phyloP scores from a whole-genome alignment of 345 rosid genomes.

The Arabis alpina region DNA sequence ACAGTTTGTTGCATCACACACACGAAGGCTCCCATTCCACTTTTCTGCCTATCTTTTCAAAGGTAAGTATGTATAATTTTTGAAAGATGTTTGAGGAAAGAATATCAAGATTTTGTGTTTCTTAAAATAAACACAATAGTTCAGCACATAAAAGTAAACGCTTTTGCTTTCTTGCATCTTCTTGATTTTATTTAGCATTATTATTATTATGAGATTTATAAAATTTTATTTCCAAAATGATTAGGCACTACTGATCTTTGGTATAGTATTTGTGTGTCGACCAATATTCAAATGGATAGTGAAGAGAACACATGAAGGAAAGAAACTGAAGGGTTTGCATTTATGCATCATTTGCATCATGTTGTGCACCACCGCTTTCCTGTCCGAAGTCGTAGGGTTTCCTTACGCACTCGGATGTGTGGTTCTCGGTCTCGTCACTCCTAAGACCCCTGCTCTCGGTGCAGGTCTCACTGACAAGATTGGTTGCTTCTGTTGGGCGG shows the following conservation, averaged over 20 bases:
- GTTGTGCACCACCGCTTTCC: slow-evolving; percentile 29
- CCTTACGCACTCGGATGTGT: slow-evolving; percentile 41
- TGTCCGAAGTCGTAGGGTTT: slow-evolving; percentile 33
- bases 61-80: slow-evolving; percentile 6
- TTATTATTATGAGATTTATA: neutral
- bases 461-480: slow-evolving; percentile 39
- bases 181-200: neutral
- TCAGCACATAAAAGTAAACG: too few species aligned
- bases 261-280: slow-evolving; percentile 35
- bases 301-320: slow-evolving; percentile 43
- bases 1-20: neutral
- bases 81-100: too few species aligned
- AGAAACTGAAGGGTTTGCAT: slow-evolving; percentile 36
- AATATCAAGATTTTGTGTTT: too few species aligned
- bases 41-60: slow-evolving; percentile 17
- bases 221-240: neutral
- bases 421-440: slow-evolving; percentile 45
- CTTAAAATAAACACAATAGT: too few species aligned
- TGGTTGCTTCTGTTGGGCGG: slow-evolving; percentile 38
- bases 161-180: slow-evolving; percentile 1
- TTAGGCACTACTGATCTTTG: slow-evolving; percentile 21
- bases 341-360: slow-evolving; percentile 36
- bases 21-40: neutral
- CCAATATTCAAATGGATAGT: slow-evolving; percentile 48
- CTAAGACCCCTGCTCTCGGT: slow-evolving; percentile 41